These are phyloP conservation scores for Coprinopsis cinerea DNA, from an alignment of 768 basidiomycete species.

Conservation along the genomic window DNA sequence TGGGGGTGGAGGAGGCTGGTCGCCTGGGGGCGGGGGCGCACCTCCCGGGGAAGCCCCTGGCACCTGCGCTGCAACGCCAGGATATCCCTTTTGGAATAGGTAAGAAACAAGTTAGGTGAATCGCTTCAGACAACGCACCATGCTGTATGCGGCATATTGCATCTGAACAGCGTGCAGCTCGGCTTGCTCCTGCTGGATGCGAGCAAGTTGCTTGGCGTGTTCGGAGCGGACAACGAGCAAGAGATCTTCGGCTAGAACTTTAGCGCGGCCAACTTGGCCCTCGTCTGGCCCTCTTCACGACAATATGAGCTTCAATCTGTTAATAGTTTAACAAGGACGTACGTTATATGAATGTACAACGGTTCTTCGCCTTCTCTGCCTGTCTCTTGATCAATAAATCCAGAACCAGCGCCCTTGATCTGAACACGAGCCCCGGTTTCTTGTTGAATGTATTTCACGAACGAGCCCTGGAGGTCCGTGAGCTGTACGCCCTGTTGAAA, in stretches of 20 bases:
- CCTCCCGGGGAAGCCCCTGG: conserved; percentile 44
- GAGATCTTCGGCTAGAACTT: conserved; percentile 83
- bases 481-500: background rate
- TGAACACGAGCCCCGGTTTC: conserved; percentile 96
- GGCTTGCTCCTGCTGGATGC: conserved; percentile 74
- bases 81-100: conserved; percentile 35
- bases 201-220: conserved; percentile 70
- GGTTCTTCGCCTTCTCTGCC: conserved; percentile 85
- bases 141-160: conserved; percentile 72
- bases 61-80: no score
- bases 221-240: conserved; percentile 84
- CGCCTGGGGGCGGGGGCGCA: conserved; percentile 45
- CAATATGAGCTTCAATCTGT: conserved; percentile 6
- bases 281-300: conserved; percentile 69
- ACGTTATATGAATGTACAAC: conserved; percentile 91
- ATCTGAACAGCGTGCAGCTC: conserved; percentile 80
- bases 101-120: conserved; percentile 2
- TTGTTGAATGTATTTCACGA: conserved; percentile 97
- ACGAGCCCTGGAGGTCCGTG: conserved; percentile 61
- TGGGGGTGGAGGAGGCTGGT: conserved; percentile 47
- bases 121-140: conserved; percentile 37
- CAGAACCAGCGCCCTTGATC: conserved; percentile 92
- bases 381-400: conserved; percentile 80
- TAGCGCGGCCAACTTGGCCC: conserved; percentile 79
- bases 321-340: conserved; percentile 24